Conservation (phyloP, 2,329 filamentous ascomycete species). For the Apiospora aurea region DNA sequence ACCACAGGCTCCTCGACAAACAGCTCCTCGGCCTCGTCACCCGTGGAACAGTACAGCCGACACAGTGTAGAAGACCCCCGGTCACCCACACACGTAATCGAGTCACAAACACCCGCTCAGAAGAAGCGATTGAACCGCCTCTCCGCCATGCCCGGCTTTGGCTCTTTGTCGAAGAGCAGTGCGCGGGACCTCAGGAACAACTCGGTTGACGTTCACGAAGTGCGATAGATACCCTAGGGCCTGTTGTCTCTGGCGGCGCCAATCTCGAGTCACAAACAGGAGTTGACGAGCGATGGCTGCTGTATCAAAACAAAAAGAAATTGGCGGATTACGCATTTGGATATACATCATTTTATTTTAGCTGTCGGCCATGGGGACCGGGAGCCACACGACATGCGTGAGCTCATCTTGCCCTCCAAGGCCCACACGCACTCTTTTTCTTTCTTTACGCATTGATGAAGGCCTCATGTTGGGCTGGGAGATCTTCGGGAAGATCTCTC, state of each 20-base stretch:
- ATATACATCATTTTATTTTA: constrained; percentile 24
- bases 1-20: constrained; percentile 63
- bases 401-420: neutral
- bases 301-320: constrained; percentile 1
- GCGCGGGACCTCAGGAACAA: constrained; percentile 50
- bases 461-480: neutral
- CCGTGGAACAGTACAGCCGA: constrained; percentile 33
- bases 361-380: neutral
- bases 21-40: constrained; percentile 41
- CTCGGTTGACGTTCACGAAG: constrained; percentile 32
- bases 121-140: constrained; percentile 60
- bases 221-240: constrained; percentile 28
- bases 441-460: constrained; percentile 25
- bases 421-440: neutral
- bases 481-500: constrained; percentile 21
- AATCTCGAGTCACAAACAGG: neutral
- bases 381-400: constrained; percentile 1
- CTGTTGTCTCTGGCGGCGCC: neutral
- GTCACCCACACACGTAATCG: constrained; percentile 34
- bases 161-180: constrained; percentile 46
- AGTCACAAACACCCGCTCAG: constrained; percentile 45
- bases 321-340: constrained; percentile 19
- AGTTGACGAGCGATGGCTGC: neutral
- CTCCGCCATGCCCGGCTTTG: constrained; percentile 64
- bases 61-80: constrained; percentile 40